Base-by-base conservation (phyloP, 176 grass and related monocot species). In the Avena atlantica region DNA sequence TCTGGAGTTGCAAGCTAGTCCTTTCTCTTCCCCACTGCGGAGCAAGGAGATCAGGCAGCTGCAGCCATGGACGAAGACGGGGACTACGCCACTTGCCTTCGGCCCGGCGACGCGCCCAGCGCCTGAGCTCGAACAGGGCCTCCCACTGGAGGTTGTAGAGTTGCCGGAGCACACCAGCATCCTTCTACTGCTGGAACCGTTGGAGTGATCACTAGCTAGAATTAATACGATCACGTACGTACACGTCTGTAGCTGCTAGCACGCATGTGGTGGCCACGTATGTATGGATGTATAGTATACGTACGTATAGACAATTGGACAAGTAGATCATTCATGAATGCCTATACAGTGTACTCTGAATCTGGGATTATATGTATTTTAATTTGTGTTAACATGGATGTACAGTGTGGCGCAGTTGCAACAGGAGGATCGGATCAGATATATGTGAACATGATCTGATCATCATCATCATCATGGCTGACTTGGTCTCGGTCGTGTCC, bases 321-420 rank as follows among this genome's bases (percentile, higher is more conserved):
- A 74, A 74, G 15, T 72, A 40, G 40, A 7, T 40, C 21, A 21
- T 42, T 42, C 47, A 52, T 52, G 12, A 12, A 75, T 45, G n/a
- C 48, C 23, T 76, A 23, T 53, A 76, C 24, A 76, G 73, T 76
- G 23, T 23, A 29, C 47, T 75, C 48, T 76, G 73, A 76, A 29
- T 76, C 73, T 76, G 73, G 14, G 40, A 2, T 52, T 10, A 25
- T 5, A 25, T 57, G 1, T 57, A 17, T 57, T 17, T 19, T 31
- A 29, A 1, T 24, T 21, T 25, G 3, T 51, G 21, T 49, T 27
- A 51, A 51, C 47, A 17, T 75, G 72, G 6, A 51, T 27, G 45
- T 48, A 76, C 73, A 52, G 72, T 76, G 23, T 25, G 2, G 73
- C 24, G 48, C 12, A 16, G 73, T 53, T 53, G 73, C 48, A 76